Base-by-base conservation (phyloP, 805 yeast species). In the Novakomyces olei region DNA sequence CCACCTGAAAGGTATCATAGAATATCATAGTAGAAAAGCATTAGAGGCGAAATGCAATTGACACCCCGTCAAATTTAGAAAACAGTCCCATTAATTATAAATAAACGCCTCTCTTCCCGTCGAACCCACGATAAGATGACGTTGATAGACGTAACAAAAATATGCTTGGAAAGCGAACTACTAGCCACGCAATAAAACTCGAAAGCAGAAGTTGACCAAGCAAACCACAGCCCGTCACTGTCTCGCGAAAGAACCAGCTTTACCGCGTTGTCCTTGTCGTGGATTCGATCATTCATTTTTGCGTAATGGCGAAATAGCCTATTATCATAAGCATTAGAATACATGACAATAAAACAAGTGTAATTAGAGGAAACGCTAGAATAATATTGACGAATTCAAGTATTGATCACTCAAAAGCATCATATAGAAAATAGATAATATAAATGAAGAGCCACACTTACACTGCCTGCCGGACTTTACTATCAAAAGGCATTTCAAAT, bases 51-150 rank as follows among this genome's bases (percentile, higher is more conserved):
- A n/a, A n/a, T n/a, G n/a, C n/a, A n/a, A n/a, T n/a, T n/a, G n/a
- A n/a, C n/a, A n/a, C n/a, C n/a, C n/a, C n/a, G n/a, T n/a, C n/a
- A n/a, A n/a, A n/a, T n/a, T 44, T 41, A 71, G 44, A 69, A 75
- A 0, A 64, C 60, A 0, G 76, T 78, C 1, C 88, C 88, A n/a
- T 70, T 72, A 15, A 69, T 66, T 7, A 75, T 68, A 47, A 79
- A 80, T 23, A 80, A 48, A 26, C 88, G 55, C 34, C 67, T 69
- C 39, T 75, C 75, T 41, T 77, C 65, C 39, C 61, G 67, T 38
- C 65, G 61, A 42, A 91, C 72, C 93, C 94, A 83, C 31, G 60
- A 60, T 5, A 76, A 69, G 9, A 80, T 67, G 15, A 60, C 58
- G 33, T 69, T 60, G 26, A 81, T 72, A 38, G 78, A 69, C 15